A percentile compares a stretch with the other conserved stretches of the same genome.
Conservation (phyloP, 1,139 yeast species). For the Blastobotrys illinoisensis region DNA sequence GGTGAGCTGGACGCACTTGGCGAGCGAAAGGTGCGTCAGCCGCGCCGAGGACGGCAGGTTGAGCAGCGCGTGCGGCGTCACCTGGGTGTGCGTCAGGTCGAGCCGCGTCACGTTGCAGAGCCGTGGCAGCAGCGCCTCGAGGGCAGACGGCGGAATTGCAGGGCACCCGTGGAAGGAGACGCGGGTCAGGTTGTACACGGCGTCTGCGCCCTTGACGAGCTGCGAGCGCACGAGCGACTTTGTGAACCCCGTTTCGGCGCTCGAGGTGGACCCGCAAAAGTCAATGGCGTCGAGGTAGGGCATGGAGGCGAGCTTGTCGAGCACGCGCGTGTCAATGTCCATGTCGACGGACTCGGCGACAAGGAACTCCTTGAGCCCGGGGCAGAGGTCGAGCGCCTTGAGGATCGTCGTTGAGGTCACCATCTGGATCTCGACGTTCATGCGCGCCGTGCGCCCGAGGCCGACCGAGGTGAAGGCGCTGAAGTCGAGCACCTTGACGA, state of each 20-base stretch:
- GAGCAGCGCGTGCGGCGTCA: slow-evolving; percentile 52
- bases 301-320: slow-evolving; percentile 54
- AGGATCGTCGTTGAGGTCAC: slow-evolving; percentile 68
- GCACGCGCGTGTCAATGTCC: slow-evolving; percentile 62
- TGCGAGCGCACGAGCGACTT: slow-evolving; percentile 18
- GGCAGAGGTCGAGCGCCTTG: slow-evolving; percentile 55
- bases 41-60: slow-evolving; percentile 48
- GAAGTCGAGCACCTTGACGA: slow-evolving; percentile 76
- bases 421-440: slow-evolving; percentile 90
- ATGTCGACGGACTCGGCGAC: slow-evolving; percentile 84
- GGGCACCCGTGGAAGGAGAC: slow-evolving; percentile 87
- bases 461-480: slow-evolving; percentile 89
- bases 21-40: slow-evolving; percentile 71
- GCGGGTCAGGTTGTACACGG: slow-evolving; percentile 39
- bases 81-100: slow-evolving; percentile 78
- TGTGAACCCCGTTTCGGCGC: slow-evolving; percentile 53
- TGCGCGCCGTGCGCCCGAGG: slow-evolving; percentile 78
- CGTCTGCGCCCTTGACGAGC: slow-evolving; percentile 14
- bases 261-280: slow-evolving; percentile 83
- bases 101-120: slow-evolving; percentile 58
- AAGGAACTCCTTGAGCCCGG: slow-evolving; percentile 69
- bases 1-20: slow-evolving; percentile 72
- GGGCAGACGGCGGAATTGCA: slow-evolving; percentile 54
- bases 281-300: slow-evolving; percentile 65
- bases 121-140: slow-evolving; percentile 52